Evolutionary conservation across 2,329 filamentous ascomycete genomes (phyloP).

Genomic region (Bertia moriformis): DNA sequence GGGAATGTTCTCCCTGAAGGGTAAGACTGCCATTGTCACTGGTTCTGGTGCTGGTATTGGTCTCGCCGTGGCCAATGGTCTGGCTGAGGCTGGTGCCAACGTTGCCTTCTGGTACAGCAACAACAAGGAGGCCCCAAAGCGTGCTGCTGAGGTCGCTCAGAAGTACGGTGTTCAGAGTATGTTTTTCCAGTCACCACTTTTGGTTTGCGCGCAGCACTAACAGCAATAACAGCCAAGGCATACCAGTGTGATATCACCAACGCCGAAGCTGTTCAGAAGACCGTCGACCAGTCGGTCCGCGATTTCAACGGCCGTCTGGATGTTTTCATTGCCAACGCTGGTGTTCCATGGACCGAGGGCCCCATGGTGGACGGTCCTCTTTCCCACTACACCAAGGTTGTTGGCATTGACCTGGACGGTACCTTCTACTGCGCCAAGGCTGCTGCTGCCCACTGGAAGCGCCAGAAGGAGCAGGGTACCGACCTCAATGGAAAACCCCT

Average conservation of each 20-base stretch:
- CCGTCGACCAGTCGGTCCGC: conserved; percentile 6
- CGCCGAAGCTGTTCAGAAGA: conserved; percentile 2
- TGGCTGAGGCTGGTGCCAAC: conserved; percentile 27
- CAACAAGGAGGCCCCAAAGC: conserved; percentile 3
- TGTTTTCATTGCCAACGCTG: conserved; percentile 14
- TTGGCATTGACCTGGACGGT: conserved; percentile 9
- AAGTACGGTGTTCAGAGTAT: neutral
- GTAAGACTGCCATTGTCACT: conserved; percentile 26
- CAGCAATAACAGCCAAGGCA: neutral
- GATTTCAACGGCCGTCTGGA: conserved; percentile 10
- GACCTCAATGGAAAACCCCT: conserved; percentile 8
- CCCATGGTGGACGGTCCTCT: conserved; percentile 10
- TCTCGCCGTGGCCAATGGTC: conserved; percentile 24
- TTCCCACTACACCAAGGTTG: conserved; percentile 12
- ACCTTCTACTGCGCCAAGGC: conserved; percentile 5
- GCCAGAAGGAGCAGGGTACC: neutral
- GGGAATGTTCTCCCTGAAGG: conserved; percentile 24
- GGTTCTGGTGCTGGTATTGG: conserved; percentile 29
- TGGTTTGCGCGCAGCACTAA: neutral
- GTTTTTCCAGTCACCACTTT: neutral
- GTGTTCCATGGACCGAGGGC: conserved; percentile 9
- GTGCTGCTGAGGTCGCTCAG: conserved; percentile 2
- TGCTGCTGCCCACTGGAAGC: neutral
- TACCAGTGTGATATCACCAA: neutral
- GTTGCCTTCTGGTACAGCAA: conserved; percentile 11